phyloP scores from a whole-genome alignment of 768 basidiomycete species.

The Suillus paluster region DNA sequence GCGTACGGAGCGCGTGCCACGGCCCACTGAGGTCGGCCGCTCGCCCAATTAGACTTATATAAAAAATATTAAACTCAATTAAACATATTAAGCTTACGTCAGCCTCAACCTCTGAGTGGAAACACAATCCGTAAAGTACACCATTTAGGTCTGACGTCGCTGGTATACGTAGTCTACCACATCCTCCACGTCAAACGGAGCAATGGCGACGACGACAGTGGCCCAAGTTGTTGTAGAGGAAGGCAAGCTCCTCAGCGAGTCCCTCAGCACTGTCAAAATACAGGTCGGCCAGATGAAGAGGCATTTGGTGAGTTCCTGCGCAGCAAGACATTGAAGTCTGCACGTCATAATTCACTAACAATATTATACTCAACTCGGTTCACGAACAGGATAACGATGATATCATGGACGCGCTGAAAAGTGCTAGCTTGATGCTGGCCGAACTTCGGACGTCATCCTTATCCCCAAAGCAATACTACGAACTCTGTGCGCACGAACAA shows the following conservation, averaged over 20 bases:
- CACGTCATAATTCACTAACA: neutral
- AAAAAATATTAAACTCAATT: too few species aligned
- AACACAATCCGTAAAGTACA: neutral
- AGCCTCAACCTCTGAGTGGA: neutral
- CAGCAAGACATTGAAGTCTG: neutral
- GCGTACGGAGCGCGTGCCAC: too few species aligned
- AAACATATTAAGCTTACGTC: neutral
- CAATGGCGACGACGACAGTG: conserved; percentile 18
- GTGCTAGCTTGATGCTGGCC: conserved; percentile 95
- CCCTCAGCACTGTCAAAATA: conserved; percentile 83
- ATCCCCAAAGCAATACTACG: conserved; percentile 97
- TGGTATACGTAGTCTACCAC: neutral
- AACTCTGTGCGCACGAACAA: conserved; percentile 71
- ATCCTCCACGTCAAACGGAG: conserved; percentile 5
- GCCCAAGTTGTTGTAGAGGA: conserved; percentile 65
- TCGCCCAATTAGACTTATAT: too few species aligned
- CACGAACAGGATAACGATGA: conserved; percentile 82
- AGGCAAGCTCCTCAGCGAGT: conserved; percentile 85
- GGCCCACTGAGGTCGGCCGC: too few species aligned
- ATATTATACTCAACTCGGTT: neutral
- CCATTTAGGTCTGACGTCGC: neutral
- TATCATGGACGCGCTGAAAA: conserved; percentile 98
- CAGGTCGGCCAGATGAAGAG: conserved; percentile 96
- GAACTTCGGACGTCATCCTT: conserved; percentile 93
- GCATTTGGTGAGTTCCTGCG: conserved; percentile 67